Base-by-base conservation (phyloP, 257 asterid genomes). In the Schizonepeta tenuifolia region DNA sequence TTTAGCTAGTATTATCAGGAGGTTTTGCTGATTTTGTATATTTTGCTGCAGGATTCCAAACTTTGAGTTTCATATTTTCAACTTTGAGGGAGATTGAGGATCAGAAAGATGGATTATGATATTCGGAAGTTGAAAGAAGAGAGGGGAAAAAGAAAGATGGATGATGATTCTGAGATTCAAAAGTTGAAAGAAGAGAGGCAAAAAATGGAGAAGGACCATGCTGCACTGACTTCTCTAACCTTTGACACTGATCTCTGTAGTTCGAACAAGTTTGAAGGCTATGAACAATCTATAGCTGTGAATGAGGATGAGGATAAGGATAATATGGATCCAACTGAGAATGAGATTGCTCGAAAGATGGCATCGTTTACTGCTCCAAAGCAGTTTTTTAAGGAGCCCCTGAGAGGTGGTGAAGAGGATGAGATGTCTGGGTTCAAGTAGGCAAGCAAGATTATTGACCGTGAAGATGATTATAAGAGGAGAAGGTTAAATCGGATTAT, bases 141-240 rank as follows among this genome's bases (percentile, higher is more conserved):
- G 86, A 88, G 95, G 81, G 84, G 85, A 74, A 88, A 89, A 71
- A 85, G 38, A 2, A 65, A 77, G 18, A 89, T 86, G 90, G 93
- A 84, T 2, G 79, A 33, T n/a, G 90, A 86, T 41, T 11, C 63
- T 1, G 98, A 93, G 91, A 88, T 90, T 78, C 92, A 80, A 83
- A 87, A 20, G 80, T 77, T 83, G 36, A 87, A 86, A 28, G 97
- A 87, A 56, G 98, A 93, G 86, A 88, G 95, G 81, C 85, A 86
- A 74, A 88, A 89, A 71, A 85, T 91, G 98, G 98, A 91, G 86
- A 87, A 90, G 66, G 91, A 91, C 80, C 74, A 91, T 22, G 96
- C 98, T 5, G 86, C 96, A 9, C 85, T 89, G 33, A 81, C 70
- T 63, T 82, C 96, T 9, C 81, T 92, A 18, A 86, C 86, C 4